Conservation (phyloP, 208 protist genomes). For the Leishmania aethiopica region DNA sequence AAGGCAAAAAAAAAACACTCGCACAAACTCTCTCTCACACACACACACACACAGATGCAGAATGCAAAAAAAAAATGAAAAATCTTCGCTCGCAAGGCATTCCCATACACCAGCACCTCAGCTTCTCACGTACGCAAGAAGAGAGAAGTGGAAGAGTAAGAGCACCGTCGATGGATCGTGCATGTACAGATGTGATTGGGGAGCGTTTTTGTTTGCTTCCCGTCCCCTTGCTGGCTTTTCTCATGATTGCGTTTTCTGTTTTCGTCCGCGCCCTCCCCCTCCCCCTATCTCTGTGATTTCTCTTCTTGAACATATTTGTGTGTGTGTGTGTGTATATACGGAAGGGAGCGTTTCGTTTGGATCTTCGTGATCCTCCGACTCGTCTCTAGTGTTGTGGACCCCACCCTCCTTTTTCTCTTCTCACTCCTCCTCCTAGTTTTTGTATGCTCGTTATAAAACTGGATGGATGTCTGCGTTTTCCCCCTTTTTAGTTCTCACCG, state of each 20-base stretch:
- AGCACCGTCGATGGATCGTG: not conserved
- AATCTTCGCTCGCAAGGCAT: not conserved
- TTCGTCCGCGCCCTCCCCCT: not conserved
- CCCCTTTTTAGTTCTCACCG: not conserved
- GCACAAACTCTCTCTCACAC: no score
- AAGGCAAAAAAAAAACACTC: not conserved
- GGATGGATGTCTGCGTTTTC: not conserved
- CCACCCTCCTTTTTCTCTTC: not conserved
- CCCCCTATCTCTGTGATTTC: not conserved
- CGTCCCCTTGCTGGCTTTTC: not conserved
- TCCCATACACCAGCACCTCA: not conserved
- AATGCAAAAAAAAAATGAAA: not conserved
- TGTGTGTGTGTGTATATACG: not conserved
- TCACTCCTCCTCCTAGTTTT: slow-evolving; percentile 4
- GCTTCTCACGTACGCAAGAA: not conserved
- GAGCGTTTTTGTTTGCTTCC: not conserved
- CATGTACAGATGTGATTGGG: not conserved
- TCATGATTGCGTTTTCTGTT: no score
- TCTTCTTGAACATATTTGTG: not conserved
- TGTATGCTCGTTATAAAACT: no score
- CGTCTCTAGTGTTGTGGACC: not conserved
- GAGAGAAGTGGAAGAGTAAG: not conserved
- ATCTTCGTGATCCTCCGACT: not conserved
- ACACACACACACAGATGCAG: not conserved
- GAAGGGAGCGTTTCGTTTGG: not conserved